Evolutionary conservation across 2,329 filamentous ascomycete species (phyloP).

Genomic region (Stemphylium beticola): DNA sequence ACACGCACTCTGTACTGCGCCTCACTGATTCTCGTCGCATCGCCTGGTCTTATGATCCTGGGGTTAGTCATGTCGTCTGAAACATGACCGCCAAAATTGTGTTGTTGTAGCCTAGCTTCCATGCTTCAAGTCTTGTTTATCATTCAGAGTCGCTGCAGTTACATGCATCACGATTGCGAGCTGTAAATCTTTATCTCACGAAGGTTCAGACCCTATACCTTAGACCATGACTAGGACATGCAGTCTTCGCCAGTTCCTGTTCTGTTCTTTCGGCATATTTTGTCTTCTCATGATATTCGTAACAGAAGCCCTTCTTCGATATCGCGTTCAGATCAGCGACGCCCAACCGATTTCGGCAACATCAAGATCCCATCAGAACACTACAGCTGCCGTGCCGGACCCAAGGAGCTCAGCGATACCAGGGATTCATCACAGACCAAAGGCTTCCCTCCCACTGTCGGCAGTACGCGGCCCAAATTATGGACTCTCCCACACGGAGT

Average conservation of each 20-base stretch:
- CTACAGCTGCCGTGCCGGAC: not conserved
- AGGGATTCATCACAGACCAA: not conserved
- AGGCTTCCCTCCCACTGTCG: not conserved
- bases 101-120: no score
- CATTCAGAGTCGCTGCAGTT: no score
- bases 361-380: not conserved
- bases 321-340: constrained; percentile 5
- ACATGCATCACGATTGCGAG: not conserved
- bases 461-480: not conserved
- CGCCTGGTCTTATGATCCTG: no score
- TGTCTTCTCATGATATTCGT: constrained; percentile 5
- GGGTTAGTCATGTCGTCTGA: no score
- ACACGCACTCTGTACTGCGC: no score
- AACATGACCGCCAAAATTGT: no score
- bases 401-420: not conserved
- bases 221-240: constrained; percentile 1
- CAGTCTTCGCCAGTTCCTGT: constrained; percentile 5
- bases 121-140: no score
- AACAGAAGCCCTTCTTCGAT: constrained; percentile 5
- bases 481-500: constrained; percentile 16
- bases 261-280: not conserved
- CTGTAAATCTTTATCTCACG: not conserved
- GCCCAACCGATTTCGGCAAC: not conserved
- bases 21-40: no score
- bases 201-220: not conserved